Evolutionary conservation across 345 rosid genomes (phyloP).

Genomic region (Eucalyptus leucophloia): DNA sequence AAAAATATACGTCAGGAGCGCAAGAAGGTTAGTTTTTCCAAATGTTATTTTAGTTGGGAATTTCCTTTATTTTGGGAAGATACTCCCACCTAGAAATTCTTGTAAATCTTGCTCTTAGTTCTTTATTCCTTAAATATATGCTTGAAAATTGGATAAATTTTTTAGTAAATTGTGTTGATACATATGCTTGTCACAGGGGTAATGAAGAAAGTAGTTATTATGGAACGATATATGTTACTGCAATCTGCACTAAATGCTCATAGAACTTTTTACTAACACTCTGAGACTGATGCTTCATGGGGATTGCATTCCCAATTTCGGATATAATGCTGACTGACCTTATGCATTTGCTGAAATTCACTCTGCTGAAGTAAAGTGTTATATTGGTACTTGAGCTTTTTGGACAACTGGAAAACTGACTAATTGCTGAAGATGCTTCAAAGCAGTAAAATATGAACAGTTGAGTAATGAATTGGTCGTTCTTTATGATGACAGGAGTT

Average conservation of each 20-base stretch:
- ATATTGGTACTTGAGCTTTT: not conserved
- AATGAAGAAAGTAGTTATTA: not conserved
- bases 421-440: not conserved
- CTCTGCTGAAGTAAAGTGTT: not conserved
- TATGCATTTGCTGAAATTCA: not conserved
- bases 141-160: not conserved
- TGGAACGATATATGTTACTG: not conserved
- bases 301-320: not conserved
- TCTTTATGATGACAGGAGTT: not conserved
- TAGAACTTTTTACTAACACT: not conserved
- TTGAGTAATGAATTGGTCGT: not conserved
- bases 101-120: not conserved
- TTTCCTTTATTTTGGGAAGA: not conserved
- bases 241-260: not conserved
- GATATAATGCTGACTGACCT: not conserved
- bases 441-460: not conserved
- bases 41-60: not conserved
- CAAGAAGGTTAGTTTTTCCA: conserved; percentile 49
- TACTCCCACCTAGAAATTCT: not conserved
- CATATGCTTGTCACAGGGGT: not conserved
- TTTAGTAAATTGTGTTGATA: not conserved
- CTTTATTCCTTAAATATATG: not conserved
- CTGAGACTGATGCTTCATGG: not conserved
- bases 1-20: conserved; percentile 91
- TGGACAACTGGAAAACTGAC: not conserved